Percentiles rank a stretch among this genome's conserved stretches.
Conservation (phyloP, 805 yeast genomes). For the Scheffersomyces stipitis region DNA sequence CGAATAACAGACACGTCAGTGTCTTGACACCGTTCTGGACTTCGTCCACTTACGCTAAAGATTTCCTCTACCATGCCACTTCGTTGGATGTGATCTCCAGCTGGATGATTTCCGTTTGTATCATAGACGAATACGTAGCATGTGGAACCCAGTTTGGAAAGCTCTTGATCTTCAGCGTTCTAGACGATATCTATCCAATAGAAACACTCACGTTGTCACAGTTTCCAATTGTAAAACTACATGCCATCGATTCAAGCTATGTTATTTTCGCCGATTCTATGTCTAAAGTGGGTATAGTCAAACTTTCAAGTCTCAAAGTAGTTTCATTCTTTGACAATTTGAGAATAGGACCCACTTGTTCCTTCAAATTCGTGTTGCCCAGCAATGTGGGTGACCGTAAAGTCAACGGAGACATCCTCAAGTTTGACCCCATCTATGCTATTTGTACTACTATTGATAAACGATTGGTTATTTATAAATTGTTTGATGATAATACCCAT, state of each 20-base stretch:
- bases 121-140: constrained; percentile 14
- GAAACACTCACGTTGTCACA: constrained; percentile 17
- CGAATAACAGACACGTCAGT: constrained; percentile 9
- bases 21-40: constrained; percentile 16
- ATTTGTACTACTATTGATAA: constrained; percentile 22
- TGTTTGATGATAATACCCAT: constrained; percentile 16
- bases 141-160: constrained; percentile 36
- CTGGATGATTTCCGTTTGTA: constrained; percentile 25
- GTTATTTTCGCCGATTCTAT: constrained; percentile 27
- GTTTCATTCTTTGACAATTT: constrained; percentile 19
- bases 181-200: constrained; percentile 13
- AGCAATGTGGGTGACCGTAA: constrained; percentile 1
- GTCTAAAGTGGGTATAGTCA: constrained; percentile 29
- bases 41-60: constrained; percentile 5
- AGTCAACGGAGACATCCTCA: constrained; percentile 3
- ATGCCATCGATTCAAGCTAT: constrained; percentile 15
- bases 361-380: constrained; percentile 14
- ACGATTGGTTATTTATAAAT: constrained; percentile 20
- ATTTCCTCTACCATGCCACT: constrained; percentile 9
- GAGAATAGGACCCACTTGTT: constrained; percentile 21
- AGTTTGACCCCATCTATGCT: constrained; percentile 23
- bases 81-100: constrained; percentile 10
- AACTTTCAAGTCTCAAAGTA: constrained; percentile 13
- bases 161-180: constrained; percentile 18
- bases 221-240: constrained; percentile 22